A percentile compares a stretch with the other conserved stretches of the same genome.
Conservation (phyloP, 2,329 filamentous ascomycete species). For the Cadophora luteo-olivacea region DNA sequence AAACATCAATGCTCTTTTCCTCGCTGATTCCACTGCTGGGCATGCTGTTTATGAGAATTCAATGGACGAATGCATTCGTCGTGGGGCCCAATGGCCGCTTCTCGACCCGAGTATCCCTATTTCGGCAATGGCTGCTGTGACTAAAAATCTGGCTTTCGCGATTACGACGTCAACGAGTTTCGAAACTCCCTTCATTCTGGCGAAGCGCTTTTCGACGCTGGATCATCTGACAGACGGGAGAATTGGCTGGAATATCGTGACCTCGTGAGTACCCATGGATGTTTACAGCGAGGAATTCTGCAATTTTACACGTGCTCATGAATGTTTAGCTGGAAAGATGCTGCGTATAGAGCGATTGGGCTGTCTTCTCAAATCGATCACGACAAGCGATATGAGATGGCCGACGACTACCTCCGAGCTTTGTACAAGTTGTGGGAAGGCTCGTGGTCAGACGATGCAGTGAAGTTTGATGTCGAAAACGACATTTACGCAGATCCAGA, state of each 20-base stretch:
- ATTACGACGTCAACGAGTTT: conserved; percentile 10
- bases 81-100: conserved; percentile 12
- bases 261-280: not conserved
- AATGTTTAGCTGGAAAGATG: not conserved
- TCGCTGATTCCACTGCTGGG: conserved; percentile 1
- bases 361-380: conserved; percentile 5
- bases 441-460: conserved; percentile 11
- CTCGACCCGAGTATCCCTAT: conserved; percentile 6
- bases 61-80: conserved; percentile 14
- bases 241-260: not conserved
- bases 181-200: conserved; percentile 5
- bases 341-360: not conserved
- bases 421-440: conserved; percentile 16
- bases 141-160: conserved; percentile 8
- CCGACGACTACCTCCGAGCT: conserved; percentile 11
- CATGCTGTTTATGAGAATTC: conserved; percentile 15
- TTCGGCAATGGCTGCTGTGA: conserved; percentile 14
- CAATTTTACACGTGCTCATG: not conserved
- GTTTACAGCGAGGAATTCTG: no score
- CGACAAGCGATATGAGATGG: conserved; percentile 15
- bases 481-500: not conserved
- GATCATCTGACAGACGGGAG: not conserved
- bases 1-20: conserved; percentile 18
- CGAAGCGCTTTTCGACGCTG: not conserved
- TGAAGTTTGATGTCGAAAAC: conserved; percentile 3